Evolutionary conservation across 805 yeast species (phyloP), one percentile per base, ranked within the genome.

Genomic region (Saccharomycopsis sp.): DNA sequence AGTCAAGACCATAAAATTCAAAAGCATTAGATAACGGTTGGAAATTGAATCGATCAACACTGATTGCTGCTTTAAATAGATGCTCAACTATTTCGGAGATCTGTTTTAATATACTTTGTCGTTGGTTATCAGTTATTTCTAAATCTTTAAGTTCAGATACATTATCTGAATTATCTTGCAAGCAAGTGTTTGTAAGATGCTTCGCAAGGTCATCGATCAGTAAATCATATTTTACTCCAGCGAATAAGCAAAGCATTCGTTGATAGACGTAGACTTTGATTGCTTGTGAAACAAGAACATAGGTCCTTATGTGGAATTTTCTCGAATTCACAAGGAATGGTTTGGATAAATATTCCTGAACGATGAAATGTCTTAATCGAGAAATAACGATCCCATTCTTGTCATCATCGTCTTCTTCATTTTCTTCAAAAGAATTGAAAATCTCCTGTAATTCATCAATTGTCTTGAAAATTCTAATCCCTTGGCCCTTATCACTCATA

Each of bases 401-500:
- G 2, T 58, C 64, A 0, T 59, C 69, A 11, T 67, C 75, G 21
- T 73, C 81, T 1, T 71, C 80, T 14, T 75, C 85, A 38, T 75
- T 85, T 51, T 80, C 90, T 54, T 89, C 96, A 60, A 87, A 88
- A 2, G 82, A 77, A 55, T 93, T 85, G 60, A 93, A 90, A 3
- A 90, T 80, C 3, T 63, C 72, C 60, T 89, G 96, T 40, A 93
- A 66, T 55, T 88, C 93, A 6, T 79, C 85, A 28, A 86, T 69
- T 0, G 88, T 79, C 44, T 71, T 71, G 65, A 93, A 93, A 0
- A 93, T 63, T 32, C 96, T 67, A 40, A 93, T 90, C 0, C 98
- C 98, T 59, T 93, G 96, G 8, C 96, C 98, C 59, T 90, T 81
- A 59, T 93, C 98, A 56, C 95, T 84, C 96, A 93, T 88, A 52